Percentiles rank a stretch among this genome's conserved stretches.
Conservation (phyloP, 805 yeast genomes). For the Dipodascus albidus region DNA sequence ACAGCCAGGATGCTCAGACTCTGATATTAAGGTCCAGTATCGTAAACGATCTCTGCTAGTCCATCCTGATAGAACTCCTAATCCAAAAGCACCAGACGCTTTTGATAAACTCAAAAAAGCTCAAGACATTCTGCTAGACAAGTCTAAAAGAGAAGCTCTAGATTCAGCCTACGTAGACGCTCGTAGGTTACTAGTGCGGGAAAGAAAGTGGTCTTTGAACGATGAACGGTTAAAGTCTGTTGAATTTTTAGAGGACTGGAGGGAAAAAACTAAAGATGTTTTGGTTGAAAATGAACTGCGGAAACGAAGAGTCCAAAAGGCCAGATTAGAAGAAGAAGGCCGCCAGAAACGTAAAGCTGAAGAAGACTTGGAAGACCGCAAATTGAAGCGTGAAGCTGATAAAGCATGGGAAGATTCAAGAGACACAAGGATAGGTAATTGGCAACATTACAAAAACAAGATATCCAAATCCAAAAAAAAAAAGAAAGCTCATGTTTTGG, state of each 20-base stretch:
- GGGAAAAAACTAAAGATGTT: conserved; percentile 31
- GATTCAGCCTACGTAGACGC: conserved; percentile 36
- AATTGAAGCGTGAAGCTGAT: conserved; percentile 29
- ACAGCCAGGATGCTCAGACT: conserved; percentile 30
- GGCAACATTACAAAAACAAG: conserved; percentile 42
- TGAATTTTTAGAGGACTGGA: conserved; percentile 31
- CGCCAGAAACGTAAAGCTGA: conserved; percentile 27
- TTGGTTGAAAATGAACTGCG: conserved; percentile 37
- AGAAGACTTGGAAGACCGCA: conserved; percentile 24
- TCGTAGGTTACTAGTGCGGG: conserved; percentile 27
- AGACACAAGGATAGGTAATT: conserved; percentile 44
- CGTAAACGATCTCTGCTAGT: conserved; percentile 50
- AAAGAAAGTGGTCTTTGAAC: conserved; percentile 27
- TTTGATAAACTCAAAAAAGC: conserved; percentile 51
- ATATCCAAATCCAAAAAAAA: conserved; percentile 37
- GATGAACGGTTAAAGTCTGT: conserved; percentile 29
- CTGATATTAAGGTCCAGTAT: conserved; percentile 36
- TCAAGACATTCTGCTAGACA: conserved; percentile 31
- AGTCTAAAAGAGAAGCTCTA: conserved; percentile 30
- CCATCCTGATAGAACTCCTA: conserved; percentile 56
- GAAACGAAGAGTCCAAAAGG: conserved; percentile 31
- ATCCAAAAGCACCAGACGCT: conserved; percentile 50
- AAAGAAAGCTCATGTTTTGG: conserved; percentile 33
- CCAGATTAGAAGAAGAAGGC: conserved; percentile 32
- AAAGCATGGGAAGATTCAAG: conserved; percentile 50